Base-by-base conservation (phyloP, 2,329 filamentous ascomycete genomes). In the Amphichorda felina region DNA sequence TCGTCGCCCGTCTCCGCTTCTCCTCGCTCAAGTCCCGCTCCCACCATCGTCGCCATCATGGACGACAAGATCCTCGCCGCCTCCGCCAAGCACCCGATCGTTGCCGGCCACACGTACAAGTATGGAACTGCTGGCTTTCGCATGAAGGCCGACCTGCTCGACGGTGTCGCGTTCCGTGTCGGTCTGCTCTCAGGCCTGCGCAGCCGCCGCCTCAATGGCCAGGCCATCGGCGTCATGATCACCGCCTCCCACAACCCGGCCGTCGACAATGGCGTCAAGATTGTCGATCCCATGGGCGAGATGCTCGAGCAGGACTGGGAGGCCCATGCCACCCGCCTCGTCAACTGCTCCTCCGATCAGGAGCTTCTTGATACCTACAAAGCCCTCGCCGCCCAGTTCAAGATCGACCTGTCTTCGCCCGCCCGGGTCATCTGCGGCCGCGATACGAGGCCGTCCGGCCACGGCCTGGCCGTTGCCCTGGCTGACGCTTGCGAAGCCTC, bases 301-400 rank as follows among this genome's bases (percentile, higher is more conserved):
- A 96, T 96, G 91, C 72, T 94, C 34, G 86, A 93, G 73, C 80
- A 88, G 58, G 83, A 89, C 41, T 98, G 91, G 91, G 91, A 98
- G 63, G 67, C 69, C 26, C 80, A 88, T 57, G 87, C 88, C 36
- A 96, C 91, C 25, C 73, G 73, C 49, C 78, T 98, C 42, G 88
- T 94, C 53, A 98, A 98, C 60, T 79, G 82, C 43, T 63, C 75
- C 14, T 74, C 72, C 41, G 80, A 94, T 50, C 72, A 86, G 44
- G 73, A 78, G 34, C 75, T 96, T 27, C 72, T 76, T 41, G 71
- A 83, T 30, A 75, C 79, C 46, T 95, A 93, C 67, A 72, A 79
- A 48, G 70, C 77, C 41, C 72, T 95, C 38, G 77, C 83, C 44
- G 66, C 79, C 43, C 70, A 82, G 45, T 76, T 89, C 48, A 82